Conservation (phyloP, 2,329 filamentous ascomycete genomes). For the Pseudogymnoascus sp. region DNA sequence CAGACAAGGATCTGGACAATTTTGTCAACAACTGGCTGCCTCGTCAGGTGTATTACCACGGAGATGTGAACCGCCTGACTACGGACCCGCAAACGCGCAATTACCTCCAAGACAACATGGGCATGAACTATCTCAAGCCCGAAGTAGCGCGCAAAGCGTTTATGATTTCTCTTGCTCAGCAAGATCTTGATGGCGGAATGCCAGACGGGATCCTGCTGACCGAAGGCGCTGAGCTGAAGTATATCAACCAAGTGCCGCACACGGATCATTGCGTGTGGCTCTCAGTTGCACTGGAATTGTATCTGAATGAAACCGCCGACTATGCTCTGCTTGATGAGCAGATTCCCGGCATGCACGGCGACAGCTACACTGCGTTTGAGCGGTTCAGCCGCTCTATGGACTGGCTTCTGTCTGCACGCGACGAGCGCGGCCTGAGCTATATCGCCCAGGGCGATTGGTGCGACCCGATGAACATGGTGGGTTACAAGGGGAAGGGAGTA, state of each 20-base stretch:
- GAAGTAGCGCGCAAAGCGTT: slow-evolving; percentile 42
- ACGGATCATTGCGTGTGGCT: slow-evolving; percentile 55
- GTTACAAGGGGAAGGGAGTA: slow-evolving; percentile 49
- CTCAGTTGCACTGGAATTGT: slow-evolving; percentile 46
- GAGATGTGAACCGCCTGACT: slow-evolving; percentile 50
- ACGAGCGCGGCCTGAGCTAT: slow-evolving; percentile 47
- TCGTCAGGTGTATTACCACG: slow-evolving; percentile 52
- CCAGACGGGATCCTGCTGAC: slow-evolving; percentile 49
- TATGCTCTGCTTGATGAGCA: slow-evolving; percentile 41
- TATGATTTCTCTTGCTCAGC: slow-evolving; percentile 43
- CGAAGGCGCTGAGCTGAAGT: slow-evolving; percentile 50
- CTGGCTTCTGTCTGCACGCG: slow-evolving; percentile 45
- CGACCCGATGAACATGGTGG: slow-evolving; percentile 57
- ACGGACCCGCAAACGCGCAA: slow-evolving; percentile 54
- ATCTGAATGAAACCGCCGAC: slow-evolving; percentile 48
- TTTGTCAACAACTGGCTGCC: slow-evolving; percentile 54
- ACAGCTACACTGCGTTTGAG: slow-evolving; percentile 45
- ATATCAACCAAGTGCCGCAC: slow-evolving; percentile 55
- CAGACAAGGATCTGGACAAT: slow-evolving; percentile 48
- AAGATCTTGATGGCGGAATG: slow-evolving; percentile 49
- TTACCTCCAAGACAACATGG: slow-evolving; percentile 55
- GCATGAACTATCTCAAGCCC: slow-evolving; percentile 51
- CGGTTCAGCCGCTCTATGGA: slow-evolving; percentile 51
- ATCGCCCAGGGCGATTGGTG: slow-evolving; percentile 56
- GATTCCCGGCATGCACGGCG: slow-evolving; percentile 37